These are phyloP conservation scores for Hortaea sp. DNA, from an alignment of 2,329 filamentous ascomycete genomes.

Conservation along the genomic window DNA sequence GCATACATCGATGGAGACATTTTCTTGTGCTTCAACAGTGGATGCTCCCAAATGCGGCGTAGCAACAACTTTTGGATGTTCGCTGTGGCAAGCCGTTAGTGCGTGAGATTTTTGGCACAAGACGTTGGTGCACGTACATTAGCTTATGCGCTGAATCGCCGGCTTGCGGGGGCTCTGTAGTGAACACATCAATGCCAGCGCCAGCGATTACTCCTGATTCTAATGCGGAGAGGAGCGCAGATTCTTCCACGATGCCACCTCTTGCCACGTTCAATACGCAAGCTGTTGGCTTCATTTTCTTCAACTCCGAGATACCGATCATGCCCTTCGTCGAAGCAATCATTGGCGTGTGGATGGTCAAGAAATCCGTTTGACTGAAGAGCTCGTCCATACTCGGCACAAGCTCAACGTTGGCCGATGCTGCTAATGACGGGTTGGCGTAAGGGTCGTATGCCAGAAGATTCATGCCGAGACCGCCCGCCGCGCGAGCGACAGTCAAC, in stretches of 20 bases:
- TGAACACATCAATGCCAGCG: slow-evolving; percentile 72
- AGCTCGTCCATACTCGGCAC: slow-evolving; percentile 34
- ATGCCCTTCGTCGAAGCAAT: slow-evolving; percentile 68
- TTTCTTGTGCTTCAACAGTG: slow-evolving; percentile 74
- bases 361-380: slow-evolving; percentile 59
- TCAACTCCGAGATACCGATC: slow-evolving; percentile 56
- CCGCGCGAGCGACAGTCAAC: slow-evolving; percentile 69
- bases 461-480: slow-evolving; percentile 66
- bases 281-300: slow-evolving; percentile 62
- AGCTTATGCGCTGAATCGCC: slow-evolving; percentile 52
- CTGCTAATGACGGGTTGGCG: slow-evolving; percentile 61
- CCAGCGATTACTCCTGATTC: slow-evolving; percentile 63
- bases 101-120: background rate
- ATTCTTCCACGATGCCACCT: slow-evolving; percentile 71
- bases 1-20: slow-evolving; percentile 59
- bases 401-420: slow-evolving; percentile 50
- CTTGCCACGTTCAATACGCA: slow-evolving; percentile 70
- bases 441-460: slow-evolving; percentile 69
- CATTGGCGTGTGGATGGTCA: slow-evolving; percentile 73
- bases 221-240: slow-evolving; percentile 58
- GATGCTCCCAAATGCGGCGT: slow-evolving; percentile 74
- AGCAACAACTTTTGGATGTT: slow-evolving; percentile 61
- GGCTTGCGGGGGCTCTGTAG: slow-evolving; percentile 57
- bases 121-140: slow-evolving; percentile 26
- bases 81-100: slow-evolving; percentile 10